phyloP scores from a whole-genome alignment of 2,329 filamentous ascomycete genomes.

The Claviceps africana region DNA sequence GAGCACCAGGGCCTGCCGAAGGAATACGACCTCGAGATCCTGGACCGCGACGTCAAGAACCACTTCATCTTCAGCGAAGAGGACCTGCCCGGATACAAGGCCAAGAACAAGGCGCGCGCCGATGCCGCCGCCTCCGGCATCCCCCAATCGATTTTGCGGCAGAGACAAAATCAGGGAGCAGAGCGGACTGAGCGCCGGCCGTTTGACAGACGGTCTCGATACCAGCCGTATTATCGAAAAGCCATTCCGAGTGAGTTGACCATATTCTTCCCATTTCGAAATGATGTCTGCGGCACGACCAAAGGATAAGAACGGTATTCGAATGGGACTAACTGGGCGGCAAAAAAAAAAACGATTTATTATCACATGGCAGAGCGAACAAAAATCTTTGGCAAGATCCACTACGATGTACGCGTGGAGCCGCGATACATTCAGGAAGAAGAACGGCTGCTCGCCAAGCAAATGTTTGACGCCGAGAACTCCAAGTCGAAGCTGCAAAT shows the following conservation, averaged over 20 bases:
- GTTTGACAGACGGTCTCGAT: constrained; percentile 29
- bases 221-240: constrained; percentile 50
- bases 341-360: too few species aligned
- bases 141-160: constrained; percentile 39
- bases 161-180: constrained; percentile 15
- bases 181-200: constrained; percentile 25
- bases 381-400: constrained; percentile 55
- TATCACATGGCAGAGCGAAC: constrained; percentile 52
- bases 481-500: constrained; percentile 36
- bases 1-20: constrained; percentile 67
- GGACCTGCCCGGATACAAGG: constrained; percentile 51
- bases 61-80: constrained; percentile 91
- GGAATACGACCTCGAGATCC: constrained; percentile 71
- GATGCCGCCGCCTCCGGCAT: constrained; percentile 45
- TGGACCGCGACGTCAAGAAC: constrained; percentile 52
- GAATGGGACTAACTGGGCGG: too few species aligned
- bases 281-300: too few species aligned
- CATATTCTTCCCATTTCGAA: too few species aligned
- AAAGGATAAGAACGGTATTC: too few species aligned
- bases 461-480: constrained; percentile 34
- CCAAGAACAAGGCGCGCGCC: constrained; percentile 36
- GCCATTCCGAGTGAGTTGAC: constrained; percentile 63
- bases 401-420: constrained; percentile 62
- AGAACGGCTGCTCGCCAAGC: constrained; percentile 46
- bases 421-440: constrained; percentile 61